Evolutionary conservation across 768 basidiomycete species (phyloP).

Genomic region (Lentinula aciculospora): DNA sequence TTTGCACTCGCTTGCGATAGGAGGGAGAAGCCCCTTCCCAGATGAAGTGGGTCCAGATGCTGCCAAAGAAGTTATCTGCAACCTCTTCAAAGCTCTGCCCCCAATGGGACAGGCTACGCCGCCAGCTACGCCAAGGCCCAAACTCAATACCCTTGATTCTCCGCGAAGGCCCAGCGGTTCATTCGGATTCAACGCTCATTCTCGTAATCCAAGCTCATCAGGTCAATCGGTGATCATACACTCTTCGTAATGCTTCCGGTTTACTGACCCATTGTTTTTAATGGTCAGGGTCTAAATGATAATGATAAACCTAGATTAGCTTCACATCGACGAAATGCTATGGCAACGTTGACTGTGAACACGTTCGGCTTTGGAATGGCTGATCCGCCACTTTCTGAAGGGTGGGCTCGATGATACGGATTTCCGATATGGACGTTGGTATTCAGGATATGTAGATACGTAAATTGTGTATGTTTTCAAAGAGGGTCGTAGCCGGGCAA

Average conservation of each 20-base stretch:
- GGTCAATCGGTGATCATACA: constrained; percentile 1
- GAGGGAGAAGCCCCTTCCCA: constrained; percentile 16
- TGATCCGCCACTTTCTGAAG: neutral
- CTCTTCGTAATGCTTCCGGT: neutral
- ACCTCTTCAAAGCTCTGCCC: constrained; percentile 2
- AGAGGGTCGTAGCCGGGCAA: too few species aligned
- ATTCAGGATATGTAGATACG: neutral
- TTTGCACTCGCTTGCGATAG: constrained; percentile 26
- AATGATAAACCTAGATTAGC: neutral
- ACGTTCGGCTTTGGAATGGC: too few species aligned
- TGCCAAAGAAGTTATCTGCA: neutral
- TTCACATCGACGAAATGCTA: neutral
- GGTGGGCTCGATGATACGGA: neutral
- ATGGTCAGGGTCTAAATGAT: neutral
- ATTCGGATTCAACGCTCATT: neutral
- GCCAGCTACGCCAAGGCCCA: neutral
- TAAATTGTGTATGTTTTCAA: too few species aligned
- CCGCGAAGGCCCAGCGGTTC: neutral
- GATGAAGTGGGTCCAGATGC: neutral
- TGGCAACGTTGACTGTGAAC: neutral
- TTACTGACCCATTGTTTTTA: neutral
- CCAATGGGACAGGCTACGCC: neutral
- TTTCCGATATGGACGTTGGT: neutral
- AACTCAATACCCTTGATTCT: neutral
- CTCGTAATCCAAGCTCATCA: neutral